Conservation (phyloP, 306 rosid species). For the Sesbania bispinosa region DNA sequence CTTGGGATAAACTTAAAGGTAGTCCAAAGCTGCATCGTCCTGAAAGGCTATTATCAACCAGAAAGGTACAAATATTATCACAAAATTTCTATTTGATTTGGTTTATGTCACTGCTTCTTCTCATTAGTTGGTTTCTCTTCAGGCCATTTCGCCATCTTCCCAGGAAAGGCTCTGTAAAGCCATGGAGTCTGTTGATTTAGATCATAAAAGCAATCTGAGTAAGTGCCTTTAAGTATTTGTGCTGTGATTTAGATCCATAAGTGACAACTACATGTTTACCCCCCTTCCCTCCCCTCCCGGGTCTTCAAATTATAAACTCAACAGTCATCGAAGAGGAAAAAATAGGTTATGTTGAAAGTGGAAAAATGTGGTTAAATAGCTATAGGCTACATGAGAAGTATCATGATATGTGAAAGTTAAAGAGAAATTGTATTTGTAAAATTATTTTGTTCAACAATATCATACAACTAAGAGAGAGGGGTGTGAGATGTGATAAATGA, state of each 20-base stretch:
- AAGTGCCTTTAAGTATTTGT: slow-evolving; percentile 33
- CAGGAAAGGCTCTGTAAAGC: slow-evolving; percentile 77
- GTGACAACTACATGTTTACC: not conserved
- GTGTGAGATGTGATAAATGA: no score
- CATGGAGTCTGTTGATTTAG: slow-evolving; percentile 50
- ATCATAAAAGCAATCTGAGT: slow-evolving; percentile 42
- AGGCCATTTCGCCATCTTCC: slow-evolving; percentile 79
- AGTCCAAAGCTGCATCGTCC: slow-evolving; percentile 43
- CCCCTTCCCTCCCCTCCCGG: not conserved
- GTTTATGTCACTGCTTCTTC: slow-evolving; percentile 26
- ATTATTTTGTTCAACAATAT: no score
- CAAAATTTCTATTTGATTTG: slow-evolving; percentile 16
- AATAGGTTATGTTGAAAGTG: not conserved
- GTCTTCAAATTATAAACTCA: not conserved
- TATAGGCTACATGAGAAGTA: not conserved
- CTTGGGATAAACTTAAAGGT: slow-evolving; percentile 30
- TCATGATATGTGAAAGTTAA: not conserved
- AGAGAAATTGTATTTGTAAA: no score
- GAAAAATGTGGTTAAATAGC: slow-evolving; percentile 1
- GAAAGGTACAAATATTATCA: slow-evolving; percentile 56
- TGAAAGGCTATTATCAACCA: slow-evolving; percentile 59
- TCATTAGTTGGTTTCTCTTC: slow-evolving; percentile 38
- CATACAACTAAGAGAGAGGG: no score
- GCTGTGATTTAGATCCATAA: not conserved
- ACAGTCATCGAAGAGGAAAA: not conserved